Evolutionary conservation across 495 filamentous ascomycete genomes (phyloP), one percentile per base, ranked within the genome.

Genomic region (Tuber borchii): DNA sequence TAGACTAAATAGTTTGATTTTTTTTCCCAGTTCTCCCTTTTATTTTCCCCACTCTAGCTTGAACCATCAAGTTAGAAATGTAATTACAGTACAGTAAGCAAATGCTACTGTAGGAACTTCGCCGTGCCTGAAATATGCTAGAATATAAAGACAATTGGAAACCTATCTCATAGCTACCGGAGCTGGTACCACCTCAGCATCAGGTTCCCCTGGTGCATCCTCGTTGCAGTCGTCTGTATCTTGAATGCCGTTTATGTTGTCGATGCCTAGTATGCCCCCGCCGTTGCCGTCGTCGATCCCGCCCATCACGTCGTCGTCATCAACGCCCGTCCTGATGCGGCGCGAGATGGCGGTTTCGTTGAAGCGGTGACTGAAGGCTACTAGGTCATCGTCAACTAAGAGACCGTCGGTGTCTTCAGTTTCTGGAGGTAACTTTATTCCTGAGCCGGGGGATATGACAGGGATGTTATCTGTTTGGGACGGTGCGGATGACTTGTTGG

Each of bases 401-500:
- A 82, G 44, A 7, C 74, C 75, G 10, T 76, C 75, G 4, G 73
- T 61, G 26, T 81, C 81, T 42, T 82, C 81, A 0, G 73, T 79
- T 61, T 83, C 81, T 1, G 76, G 75, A 2, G 81, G 77, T 1
- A 83, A 69, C 68, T 83, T 83, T 72, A 83, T 83, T 4, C 81
- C 81, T 2, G 75, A 75, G 3, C 81, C 81, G 34, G 81, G 81
- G 17, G 78, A 69, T 72, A 76, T 77, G 4, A 72, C 48, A 10
- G 71, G 78, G 65, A 83, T 82, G 73, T 75, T 81, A 26, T 77
- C 78, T 5, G 72, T 71, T 34, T 68, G 74, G 31, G 69, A 71
- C 20, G 73, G 75, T 0, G 45, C 40, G n/a, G 43, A 26, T 42
- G 48, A 26, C 34, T 48, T 34, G 20, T 77, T 72, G 43, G 68